Evolutionary conservation across 2,329 filamentous ascomycete genomes (phyloP), one percentile per base, ranked within the genome.

Genomic region (Calonectria montana): DNA sequence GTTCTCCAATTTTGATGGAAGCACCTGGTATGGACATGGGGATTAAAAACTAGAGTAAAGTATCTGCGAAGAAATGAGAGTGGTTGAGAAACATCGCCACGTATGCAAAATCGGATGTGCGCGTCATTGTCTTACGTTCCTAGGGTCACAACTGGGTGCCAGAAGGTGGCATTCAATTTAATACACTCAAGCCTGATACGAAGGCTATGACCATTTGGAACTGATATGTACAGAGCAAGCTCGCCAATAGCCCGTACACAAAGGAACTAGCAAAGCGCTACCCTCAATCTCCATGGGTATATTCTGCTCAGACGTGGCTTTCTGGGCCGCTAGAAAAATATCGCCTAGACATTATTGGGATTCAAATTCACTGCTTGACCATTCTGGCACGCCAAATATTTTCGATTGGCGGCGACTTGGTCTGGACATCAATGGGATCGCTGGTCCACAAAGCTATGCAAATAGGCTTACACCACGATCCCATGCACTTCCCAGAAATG

Each of bases 401-500:
- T 68, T 83, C 82, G 1, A 77, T 86, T 8, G 83, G 84, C 13
- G 84, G 82, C 1, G 85, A 86, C 50, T 75, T 84, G 7, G 79
- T 83, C 0, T 87, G 85, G 85, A 80, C 83, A 50, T 84, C 84
- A 3, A 79, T 79, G 41, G 85, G 86, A 0, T 83, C 84, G 0
- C 81, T 87, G 0, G 65, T 86, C 10, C 81, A 84, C 53, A 77
- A 69, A n/a, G 84, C 84, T 10, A 86, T 87, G 84, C 82, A 86
- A 62, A 83, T 87, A n/a, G 85, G 84, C 3, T 71, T 87, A 7
- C 84, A 87, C 72, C 83, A 84, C 10, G 85, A 87, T 53, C 85
- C 86, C 0, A 81, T 79, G 45, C 74, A 83, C 62, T 79, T 86
- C 6, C 82, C 82, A 1, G 25, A 68, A 9, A 83, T 85, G 80